Base-by-base conservation (phyloP, 306 rosid species). In the Carpinus viminea region DNA sequence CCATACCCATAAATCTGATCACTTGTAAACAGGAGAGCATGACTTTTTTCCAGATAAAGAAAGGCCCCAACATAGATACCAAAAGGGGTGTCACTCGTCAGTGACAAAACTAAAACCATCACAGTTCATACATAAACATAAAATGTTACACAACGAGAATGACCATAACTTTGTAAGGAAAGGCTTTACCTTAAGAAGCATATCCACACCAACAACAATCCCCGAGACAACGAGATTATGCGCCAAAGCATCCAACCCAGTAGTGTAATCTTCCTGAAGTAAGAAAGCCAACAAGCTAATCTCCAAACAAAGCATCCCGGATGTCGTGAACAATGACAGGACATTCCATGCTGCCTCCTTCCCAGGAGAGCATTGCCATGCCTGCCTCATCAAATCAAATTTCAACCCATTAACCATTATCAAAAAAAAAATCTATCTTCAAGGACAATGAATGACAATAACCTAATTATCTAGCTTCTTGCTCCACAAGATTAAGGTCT, bases 311-410 rank as follows among this genome's bases (percentile, higher is more conserved):
- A 92, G 86, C 83, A 89, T 87, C 53, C 92, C 92, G 4, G 88
- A 85, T 17, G 83, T 79, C 6, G 96, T 90, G 77, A 86, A 89
- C 79, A 90, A 75, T 0, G 92, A 85, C 66, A 92, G 77, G 17
- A 90, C 17, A 84, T 90, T 87, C 97, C 97, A 90, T 17, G 79
- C 84, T 45, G 81, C 77, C 81, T 74, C 85, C 87, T 93, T 90
- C 62, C 90, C 90, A 8, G 85, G 87, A 64, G 93, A 78, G 83
- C 97, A 89, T 62, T 89, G 88, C 97, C 96, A 89, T 66, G 78
- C 70, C 97, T 90, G 80, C 45, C 74, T 64, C 69, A 78, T 55
- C 55, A 66, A 59, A 83, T 61, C 81, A n/a, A 70, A 66, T 38
- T 66, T 56, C 46, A 45, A 76, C 72, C 64, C 41, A 34, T 24